A percentile compares a stretch with the other conserved stretches of the same genome.
These are phyloP conservation scores for Beauveria australis DNA, from an alignment of 2,329 filamentous ascomycete species.

Conservation along the genomic window DNA sequence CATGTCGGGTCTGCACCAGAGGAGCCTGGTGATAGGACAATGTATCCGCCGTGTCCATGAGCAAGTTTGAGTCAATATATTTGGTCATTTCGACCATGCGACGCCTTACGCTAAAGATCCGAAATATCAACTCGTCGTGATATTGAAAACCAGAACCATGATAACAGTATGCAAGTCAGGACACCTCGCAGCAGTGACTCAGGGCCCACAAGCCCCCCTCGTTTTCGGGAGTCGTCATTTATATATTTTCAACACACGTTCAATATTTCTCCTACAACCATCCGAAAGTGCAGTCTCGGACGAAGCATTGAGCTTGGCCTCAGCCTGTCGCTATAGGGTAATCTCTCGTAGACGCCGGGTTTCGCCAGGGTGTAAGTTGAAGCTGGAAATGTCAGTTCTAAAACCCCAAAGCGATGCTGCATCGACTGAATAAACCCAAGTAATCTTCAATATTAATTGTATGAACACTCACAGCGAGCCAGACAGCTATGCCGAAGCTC, in stretches of 20 bases:
- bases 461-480: conserved; percentile 44
- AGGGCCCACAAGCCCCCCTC: too few relatives aligned
- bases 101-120: too few relatives aligned
- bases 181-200: too few relatives aligned
- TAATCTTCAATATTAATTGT: conserved; percentile 39
- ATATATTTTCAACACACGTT: too few relatives aligned
- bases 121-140: too few relatives aligned
- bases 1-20: neutral
- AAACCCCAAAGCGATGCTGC: too few relatives aligned
- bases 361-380: conserved; percentile 45
- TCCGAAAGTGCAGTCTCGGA: neutral
- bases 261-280: too few relatives aligned
- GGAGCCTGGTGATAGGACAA: neutral
- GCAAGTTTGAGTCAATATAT: neutral
- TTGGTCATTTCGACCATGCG: too few relatives aligned
- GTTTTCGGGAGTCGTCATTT: too few relatives aligned
- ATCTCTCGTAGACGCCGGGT: conserved; percentile 43
- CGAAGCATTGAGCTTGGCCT: conserved; percentile 34
- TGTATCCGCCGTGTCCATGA: neutral
- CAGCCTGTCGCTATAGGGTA: conserved; percentile 46
- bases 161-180: too few relatives aligned
- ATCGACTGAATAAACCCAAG: conserved; percentile 21
- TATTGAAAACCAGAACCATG: too few relatives aligned
- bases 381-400: conserved; percentile 26
- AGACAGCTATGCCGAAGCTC: conserved; percentile 42